Conservation (phyloP, 768 basidiomycete species). For the Rhodotorula toruloides region DNA sequence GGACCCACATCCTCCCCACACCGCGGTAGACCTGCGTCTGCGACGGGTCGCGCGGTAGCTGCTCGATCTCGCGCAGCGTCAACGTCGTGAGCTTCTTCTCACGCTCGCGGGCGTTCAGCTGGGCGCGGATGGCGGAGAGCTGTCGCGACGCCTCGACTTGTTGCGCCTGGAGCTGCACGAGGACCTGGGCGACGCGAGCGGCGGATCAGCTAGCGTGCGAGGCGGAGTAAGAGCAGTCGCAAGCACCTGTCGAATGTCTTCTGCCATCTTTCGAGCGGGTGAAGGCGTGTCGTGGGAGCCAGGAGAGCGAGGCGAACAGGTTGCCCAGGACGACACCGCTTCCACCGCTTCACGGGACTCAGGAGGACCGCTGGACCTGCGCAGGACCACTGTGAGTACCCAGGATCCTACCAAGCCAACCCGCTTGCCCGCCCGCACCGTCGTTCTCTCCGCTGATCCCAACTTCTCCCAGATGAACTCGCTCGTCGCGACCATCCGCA, state of each 20-base stretch:
- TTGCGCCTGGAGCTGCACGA: slow-evolving; percentile 34
- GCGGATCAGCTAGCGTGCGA: not conserved
- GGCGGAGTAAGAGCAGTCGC: not conserved
- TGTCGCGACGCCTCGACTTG: slow-evolving; percentile 24
- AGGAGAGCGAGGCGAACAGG: not conserved
- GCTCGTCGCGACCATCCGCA: slow-evolving; percentile 5
- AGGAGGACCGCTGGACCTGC: too few species aligned
- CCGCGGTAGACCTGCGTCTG: slow-evolving; percentile 26
- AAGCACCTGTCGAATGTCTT: slow-evolving; percentile 27
- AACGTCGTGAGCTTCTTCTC: slow-evolving; percentile 31
- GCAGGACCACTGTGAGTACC: not conserved
- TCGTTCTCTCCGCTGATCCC: not conserved
- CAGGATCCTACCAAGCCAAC: accelerated
- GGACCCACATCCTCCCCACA: slow-evolving; percentile 33
- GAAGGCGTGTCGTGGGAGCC: not conserved
- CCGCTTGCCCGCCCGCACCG: not conserved
- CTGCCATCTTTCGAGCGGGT: slow-evolving; percentile 16
- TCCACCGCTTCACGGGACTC: too few species aligned
- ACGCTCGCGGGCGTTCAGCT: slow-evolving; percentile 20
- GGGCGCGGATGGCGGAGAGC: slow-evolving; percentile 18
- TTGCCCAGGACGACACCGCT: too few species aligned
- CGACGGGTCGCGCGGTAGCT: slow-evolving; percentile 17
- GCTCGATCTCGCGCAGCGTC: slow-evolving; percentile 36
- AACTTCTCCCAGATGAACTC: slow-evolving; percentile 19
- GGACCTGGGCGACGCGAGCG: slow-evolving; percentile 11